Conservation (phyloP, 768 basidiomycete genomes). For the Termitomyces heimii region DNA sequence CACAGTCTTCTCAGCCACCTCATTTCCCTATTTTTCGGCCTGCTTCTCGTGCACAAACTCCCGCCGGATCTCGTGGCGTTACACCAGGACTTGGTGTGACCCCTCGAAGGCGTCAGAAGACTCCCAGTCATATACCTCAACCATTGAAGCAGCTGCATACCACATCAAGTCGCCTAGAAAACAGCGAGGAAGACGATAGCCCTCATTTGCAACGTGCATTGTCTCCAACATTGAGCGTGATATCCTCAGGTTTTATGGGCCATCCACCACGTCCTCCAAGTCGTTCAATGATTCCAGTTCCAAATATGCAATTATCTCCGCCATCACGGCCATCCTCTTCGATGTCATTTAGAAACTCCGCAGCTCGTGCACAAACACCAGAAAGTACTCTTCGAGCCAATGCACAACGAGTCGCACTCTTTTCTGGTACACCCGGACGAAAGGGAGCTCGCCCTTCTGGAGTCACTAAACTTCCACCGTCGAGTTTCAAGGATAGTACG, state of each 20-base stretch:
- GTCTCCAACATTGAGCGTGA: slow-evolving; percentile 48
- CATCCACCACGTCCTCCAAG: slow-evolving; percentile 74
- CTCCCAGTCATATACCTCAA: slow-evolving; percentile 73
- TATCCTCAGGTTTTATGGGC: slow-evolving; percentile 30
- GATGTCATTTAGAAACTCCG: slow-evolving; percentile 53
- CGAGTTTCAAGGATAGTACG: slow-evolving; percentile 65
- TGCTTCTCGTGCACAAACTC: slow-evolving; percentile 59
- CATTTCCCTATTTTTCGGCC: slow-evolving; percentile 36
- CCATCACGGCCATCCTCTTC: slow-evolving; percentile 68
- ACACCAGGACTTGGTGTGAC: slow-evolving; percentile 33
- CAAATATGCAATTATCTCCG: slow-evolving; percentile 62
- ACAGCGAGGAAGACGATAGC: slow-evolving; percentile 32
- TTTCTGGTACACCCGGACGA: slow-evolving; percentile 36
- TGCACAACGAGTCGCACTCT: slow-evolving; percentile 53
- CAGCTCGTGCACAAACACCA: slow-evolving; percentile 61
- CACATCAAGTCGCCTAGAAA: slow-evolving; percentile 13
- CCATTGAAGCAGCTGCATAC: slow-evolving; percentile 44
- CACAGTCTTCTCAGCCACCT: slow-evolving; percentile 43
- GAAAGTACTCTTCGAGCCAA: slow-evolving; percentile 56
- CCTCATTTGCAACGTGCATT: slow-evolving; percentile 50
- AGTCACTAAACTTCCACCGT: slow-evolving; percentile 51
- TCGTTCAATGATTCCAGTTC: slow-evolving; percentile 79
- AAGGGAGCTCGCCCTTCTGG: slow-evolving; percentile 31
- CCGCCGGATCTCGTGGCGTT: slow-evolving; percentile 26
- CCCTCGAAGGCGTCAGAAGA: slow-evolving; percentile 69